phyloP scores from a whole-genome alignment of 306 rosid genomes.

The Fragaria iinumae region DNA sequence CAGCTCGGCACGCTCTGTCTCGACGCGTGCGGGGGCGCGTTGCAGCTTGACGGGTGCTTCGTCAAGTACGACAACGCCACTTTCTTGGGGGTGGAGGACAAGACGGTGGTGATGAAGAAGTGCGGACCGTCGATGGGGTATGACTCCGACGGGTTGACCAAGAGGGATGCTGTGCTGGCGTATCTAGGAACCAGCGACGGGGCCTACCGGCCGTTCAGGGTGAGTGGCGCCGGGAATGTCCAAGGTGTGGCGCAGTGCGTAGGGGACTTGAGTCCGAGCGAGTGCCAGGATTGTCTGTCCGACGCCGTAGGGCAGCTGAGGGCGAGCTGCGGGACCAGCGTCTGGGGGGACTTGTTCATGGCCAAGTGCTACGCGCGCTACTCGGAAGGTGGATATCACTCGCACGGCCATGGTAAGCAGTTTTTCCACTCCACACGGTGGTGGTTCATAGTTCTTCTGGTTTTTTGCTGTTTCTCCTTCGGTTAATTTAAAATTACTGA shows the following conservation, averaged over 20 bases:
- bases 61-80: conserved; percentile 69
- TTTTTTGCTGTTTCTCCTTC: conserved; percentile 3
- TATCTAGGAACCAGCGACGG: conserved; percentile 44
- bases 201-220: conserved; percentile 32
- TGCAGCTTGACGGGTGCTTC: conserved; percentile 86
- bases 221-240: conserved; percentile 31
- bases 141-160: conserved; percentile 46
- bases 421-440: conserved; percentile 32
- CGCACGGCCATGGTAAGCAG: conserved; percentile 47
- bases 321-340: conserved; percentile 58
- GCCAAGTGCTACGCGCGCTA: conserved; percentile 90
- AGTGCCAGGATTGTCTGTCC: conserved; percentile 83
- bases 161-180: conserved; percentile 55
- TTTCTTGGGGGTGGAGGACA: conserved; percentile 85
- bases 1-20: conserved; percentile 65
- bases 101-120: conserved; percentile 62
- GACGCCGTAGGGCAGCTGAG: conserved; percentile 74
- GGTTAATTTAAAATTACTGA: background rate
- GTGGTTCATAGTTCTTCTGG: conserved; percentile 18
- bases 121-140: conserved; percentile 65
- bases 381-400: conserved; percentile 47
- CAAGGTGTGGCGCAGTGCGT: conserved; percentile 77
- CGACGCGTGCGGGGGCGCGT: conserved; percentile 68
- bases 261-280: conserved; percentile 67
- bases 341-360: conserved; percentile 65